A percentile compares a stretch with the other conserved stretches of the same genome.
Conservation (phyloP, 2,329 filamentous ascomycete genomes). For the Calonectria hawksworthii region DNA sequence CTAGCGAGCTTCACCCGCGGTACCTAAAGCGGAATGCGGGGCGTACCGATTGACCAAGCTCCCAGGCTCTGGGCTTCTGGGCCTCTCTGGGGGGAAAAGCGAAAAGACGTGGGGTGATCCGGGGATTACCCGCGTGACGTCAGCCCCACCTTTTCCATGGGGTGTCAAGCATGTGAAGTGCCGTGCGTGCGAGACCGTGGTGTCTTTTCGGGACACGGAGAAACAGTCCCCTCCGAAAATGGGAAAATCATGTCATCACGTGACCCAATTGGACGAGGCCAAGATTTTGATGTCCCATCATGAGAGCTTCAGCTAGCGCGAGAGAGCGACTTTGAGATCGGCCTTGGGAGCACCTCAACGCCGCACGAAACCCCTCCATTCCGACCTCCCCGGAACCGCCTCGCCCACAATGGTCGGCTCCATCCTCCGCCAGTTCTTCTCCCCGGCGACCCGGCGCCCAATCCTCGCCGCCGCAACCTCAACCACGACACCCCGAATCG, state of each 20-base stretch:
- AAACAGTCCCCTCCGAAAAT: accelerated
- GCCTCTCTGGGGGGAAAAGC: not conserved
- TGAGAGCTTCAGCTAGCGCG: conserved; percentile 30
- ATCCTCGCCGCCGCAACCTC: conserved; percentile 38
- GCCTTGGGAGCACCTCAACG: conserved; percentile 32
- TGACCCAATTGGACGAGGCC: conserved; percentile 35
- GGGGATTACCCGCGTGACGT: conserved; percentile 48
- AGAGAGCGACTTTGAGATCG: conserved; percentile 25
- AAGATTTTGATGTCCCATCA: conserved; percentile 43
- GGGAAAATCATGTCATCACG: not conserved
- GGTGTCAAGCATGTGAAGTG: conserved; percentile 41
- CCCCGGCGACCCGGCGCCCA: conserved; percentile 47
- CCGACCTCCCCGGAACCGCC: conserved; percentile 33
- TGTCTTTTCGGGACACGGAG: conserved; percentile 24
- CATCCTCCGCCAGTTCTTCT: conserved; percentile 53
- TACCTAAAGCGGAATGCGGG: conserved; percentile 28
- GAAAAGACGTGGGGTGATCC: conserved; percentile 20
- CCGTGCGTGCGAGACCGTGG: no score
- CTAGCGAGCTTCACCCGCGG: conserved; percentile 11
- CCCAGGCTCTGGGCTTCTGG: not conserved
- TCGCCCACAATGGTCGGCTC: conserved; percentile 51
- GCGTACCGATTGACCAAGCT: not conserved
- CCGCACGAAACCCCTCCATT: conserved; percentile 39
- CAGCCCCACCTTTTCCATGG: conserved; percentile 23
- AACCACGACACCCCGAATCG: conserved; percentile 50